phyloP scores from a whole-genome alignment of 139 green algal genomes.

The Deuterostichococcus epilithicus region DNA sequence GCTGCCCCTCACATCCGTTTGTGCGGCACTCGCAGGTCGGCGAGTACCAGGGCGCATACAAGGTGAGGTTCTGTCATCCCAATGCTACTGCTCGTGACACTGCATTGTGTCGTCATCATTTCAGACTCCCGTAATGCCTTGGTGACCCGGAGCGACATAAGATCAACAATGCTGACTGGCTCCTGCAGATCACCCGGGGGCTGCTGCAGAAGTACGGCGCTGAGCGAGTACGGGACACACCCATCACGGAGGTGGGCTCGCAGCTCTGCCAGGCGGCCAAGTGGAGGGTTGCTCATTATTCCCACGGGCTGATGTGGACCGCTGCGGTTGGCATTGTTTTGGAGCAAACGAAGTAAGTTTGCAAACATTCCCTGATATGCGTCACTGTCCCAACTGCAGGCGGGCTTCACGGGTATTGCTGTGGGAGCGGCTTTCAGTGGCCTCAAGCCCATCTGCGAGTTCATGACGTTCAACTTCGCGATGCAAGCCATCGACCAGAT shows the following conservation, averaged over 20 bases:
- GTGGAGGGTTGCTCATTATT: too few species aligned
- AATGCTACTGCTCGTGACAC: background rate
- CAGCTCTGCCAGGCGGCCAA: background rate
- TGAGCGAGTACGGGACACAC: conserved; percentile 92
- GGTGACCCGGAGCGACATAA: background rate
- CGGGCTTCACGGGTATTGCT: conserved; percentile 94
- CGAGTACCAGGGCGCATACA: conserved; percentile 97
- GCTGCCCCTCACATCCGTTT: background rate
- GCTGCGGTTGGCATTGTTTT: too few species aligned
- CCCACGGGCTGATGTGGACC: too few species aligned
- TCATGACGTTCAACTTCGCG: conserved; percentile 99
- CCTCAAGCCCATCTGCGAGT: conserved; percentile 91
- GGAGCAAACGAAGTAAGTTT: too few species aligned
- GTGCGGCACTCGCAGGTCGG: conserved; percentile 61
- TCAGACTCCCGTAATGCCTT: background rate
- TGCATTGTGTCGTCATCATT: background rate
- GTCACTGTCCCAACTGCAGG: conserved; percentile 38
- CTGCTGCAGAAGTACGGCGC: conserved; percentile 94
- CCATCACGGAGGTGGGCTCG: conserved; percentile 92
- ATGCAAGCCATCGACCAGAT: conserved; percentile 98
- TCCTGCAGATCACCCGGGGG: conserved; percentile 83
- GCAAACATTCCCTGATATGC: too few species aligned
- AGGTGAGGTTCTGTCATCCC: conserved; percentile 43
- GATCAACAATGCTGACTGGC: background rate
- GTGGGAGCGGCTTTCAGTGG: conserved; percentile 91